These are phyloP conservation scores for Friedmanniomyces simplex DNA, from an alignment of 495 filamentous ascomycete genomes.

Conservation along the genomic window DNA sequence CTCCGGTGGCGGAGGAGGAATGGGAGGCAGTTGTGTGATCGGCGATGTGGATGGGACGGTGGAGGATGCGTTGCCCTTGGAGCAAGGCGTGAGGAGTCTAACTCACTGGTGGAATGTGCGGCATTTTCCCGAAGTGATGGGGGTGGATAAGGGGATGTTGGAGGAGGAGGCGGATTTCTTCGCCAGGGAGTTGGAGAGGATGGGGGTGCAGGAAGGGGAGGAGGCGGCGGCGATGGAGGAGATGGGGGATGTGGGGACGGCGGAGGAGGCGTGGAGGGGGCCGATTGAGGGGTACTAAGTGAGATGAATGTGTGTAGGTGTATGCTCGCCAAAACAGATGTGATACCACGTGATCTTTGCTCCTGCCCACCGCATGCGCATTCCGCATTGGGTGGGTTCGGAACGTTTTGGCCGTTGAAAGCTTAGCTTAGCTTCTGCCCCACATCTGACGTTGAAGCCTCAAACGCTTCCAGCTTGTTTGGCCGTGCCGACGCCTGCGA, in stretches of 20 bases:
- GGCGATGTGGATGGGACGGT: conserved; percentile 83
- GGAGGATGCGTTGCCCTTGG: conserved; percentile 79
- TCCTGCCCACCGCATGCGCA: background rate
- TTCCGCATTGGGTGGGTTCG: background rate
- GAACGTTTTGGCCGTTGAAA: background rate
- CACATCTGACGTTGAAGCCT: background rate
- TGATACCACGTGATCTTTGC: too few relatives aligned
- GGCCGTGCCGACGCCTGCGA: background rate
- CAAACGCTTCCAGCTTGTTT: background rate
- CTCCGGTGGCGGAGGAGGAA: conserved; percentile 47
- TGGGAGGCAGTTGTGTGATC: conserved; percentile 8
- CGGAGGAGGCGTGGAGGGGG: conserved; percentile 13
- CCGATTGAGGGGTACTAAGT: conserved; percentile 16
- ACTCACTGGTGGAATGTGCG: conserved; percentile 90
- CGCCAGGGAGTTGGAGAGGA: conserved; percentile 72
- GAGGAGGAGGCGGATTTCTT: conserved; percentile 82
- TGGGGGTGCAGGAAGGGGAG: conserved; percentile 33
- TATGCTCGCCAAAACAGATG: background rate
- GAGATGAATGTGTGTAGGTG: background rate
- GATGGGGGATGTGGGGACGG: conserved; percentile 3
- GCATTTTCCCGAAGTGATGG: conserved; percentile 71
- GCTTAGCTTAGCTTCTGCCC: background rate
- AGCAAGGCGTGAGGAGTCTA: conserved; percentile 75
- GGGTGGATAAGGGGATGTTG: conserved; percentile 48
- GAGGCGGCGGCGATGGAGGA: conserved; percentile 8